Conservation (phyloP, 1,284 basidiomycete species). For the Anthracocystis panici-leucophaei region DNA sequence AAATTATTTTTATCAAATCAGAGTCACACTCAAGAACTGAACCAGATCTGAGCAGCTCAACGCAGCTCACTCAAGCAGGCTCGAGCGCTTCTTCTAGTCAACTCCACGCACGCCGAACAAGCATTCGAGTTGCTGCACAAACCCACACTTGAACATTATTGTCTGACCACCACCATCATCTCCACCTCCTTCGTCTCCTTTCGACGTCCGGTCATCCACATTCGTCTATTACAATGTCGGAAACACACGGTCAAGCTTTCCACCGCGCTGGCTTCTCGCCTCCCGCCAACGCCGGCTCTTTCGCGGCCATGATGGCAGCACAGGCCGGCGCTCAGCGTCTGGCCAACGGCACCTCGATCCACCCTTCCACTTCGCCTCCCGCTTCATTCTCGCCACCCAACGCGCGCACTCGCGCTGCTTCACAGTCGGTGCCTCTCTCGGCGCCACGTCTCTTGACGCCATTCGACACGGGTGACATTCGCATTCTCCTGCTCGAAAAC, state of each 20-base stretch:
- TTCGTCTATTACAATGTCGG: constrained; percentile 23
- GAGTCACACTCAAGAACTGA: constrained; percentile 6
- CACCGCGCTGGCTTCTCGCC: constrained; percentile 64
- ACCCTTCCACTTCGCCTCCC: constrained; percentile 43
- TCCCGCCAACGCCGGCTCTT: constrained; percentile 54
- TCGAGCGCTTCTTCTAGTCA: constrained; percentile 24
- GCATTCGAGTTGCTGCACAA: constrained; percentile 7
- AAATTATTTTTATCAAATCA: constrained; percentile 15
- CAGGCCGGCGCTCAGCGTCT: constrained; percentile 46
- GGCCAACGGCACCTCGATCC: constrained; percentile 38
- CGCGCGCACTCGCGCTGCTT: constrained; percentile 42
- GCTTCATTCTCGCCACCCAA: constrained; percentile 39
- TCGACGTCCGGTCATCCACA: constrained; percentile 13
- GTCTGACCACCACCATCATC: constrained; percentile 20
- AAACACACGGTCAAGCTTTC: constrained; percentile 60
- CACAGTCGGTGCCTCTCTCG: constrained; percentile 40
- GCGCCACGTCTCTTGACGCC: constrained; percentile 64
- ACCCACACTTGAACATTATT: neutral
- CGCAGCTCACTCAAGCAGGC: constrained; percentile 13
- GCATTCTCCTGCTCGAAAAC: constrained; percentile 89
- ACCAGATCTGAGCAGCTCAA: neutral
- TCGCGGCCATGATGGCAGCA: constrained; percentile 63
- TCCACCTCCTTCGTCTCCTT: neutral
- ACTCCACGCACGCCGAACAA: neutral
- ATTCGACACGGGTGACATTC: constrained; percentile 65